A percentile compares a stretch with the other conserved stretches of the same genome.
These are phyloP conservation scores for Hippophae tibetana DNA, from an alignment of 306 rosid species.

Conservation along the genomic window DNA sequence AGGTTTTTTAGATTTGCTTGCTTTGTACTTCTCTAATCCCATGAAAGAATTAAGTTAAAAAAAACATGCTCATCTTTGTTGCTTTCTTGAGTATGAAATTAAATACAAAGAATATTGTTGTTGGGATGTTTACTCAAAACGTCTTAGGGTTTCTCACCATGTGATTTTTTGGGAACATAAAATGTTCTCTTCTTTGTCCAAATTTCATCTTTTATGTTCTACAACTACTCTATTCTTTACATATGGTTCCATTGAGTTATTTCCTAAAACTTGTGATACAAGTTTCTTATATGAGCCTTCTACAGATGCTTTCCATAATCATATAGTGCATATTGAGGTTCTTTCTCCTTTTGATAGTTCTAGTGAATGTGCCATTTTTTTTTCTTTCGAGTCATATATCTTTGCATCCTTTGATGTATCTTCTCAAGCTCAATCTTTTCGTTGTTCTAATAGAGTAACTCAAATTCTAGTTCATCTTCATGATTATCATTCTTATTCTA, in stretches of 20 bases:
- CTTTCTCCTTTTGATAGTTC: too few relatives aligned
- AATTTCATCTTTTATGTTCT: too few relatives aligned
- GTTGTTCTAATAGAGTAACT: background rate
- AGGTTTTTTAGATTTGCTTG: background rate
- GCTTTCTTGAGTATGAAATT: background rate
- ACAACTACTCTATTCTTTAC: too few relatives aligned
- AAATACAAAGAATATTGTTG: background rate
- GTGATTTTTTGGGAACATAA: too few relatives aligned
- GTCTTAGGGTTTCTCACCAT: too few relatives aligned
- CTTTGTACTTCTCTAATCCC: background rate
- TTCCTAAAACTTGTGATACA: background rate
- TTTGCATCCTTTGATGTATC: background rate
- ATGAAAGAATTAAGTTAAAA: background rate
- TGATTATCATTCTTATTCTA: background rate
- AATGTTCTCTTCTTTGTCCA: too few relatives aligned
- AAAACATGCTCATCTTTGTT: background rate
- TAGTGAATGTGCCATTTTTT: background rate
- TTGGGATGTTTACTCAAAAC: background rate
- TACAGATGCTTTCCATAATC: too few relatives aligned
- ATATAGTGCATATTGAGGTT: too few relatives aligned
- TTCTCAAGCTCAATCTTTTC: background rate
- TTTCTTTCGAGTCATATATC: background rate
- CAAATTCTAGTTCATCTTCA: background rate
- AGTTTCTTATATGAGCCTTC: background rate
- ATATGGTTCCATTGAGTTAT: background rate